Evolutionary conservation across 176 grass and related monocot genomes (phyloP).

Genomic region (Metroxylon sagu): DNA sequence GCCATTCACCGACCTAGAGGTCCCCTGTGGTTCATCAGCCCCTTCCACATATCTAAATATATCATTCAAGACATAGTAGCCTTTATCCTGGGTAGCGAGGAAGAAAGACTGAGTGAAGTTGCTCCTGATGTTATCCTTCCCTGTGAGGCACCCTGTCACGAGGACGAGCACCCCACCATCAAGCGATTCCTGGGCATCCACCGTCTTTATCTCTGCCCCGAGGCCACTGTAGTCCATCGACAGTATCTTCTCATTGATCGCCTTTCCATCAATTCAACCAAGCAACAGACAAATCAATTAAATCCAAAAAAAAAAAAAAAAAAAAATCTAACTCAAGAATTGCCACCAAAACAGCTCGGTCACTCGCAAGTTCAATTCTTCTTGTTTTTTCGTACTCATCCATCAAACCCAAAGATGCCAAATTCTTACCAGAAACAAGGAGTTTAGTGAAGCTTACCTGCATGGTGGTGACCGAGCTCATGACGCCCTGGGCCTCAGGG

Average conservation of each 20-base stretch:
- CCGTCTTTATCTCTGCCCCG: slow-evolving; percentile 74
- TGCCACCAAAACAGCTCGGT: too few relatives aligned
- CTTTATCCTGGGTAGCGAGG: slow-evolving; percentile 93
- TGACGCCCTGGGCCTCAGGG: slow-evolving; percentile 31
- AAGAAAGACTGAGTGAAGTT: slow-evolving; percentile 92
- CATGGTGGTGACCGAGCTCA: slow-evolving; percentile 68
- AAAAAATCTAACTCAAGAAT: too few relatives aligned
- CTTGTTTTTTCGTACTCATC: too few relatives aligned
- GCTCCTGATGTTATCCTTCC: slow-evolving; percentile 30
- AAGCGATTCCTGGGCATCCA: slow-evolving; percentile 80
- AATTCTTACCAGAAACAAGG: not conserved
- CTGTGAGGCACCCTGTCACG: slow-evolving; percentile 65
- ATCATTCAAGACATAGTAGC: slow-evolving; percentile 81
- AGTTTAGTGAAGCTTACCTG: slow-evolving; percentile 27
- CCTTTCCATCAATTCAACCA: slow-evolving; percentile 18
- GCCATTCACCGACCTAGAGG: slow-evolving; percentile 31
- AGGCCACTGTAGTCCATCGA: slow-evolving; percentile 50
- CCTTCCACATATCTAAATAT: slow-evolving; percentile 48
- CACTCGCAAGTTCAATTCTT: too few relatives aligned
- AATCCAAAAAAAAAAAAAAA: too few relatives aligned
- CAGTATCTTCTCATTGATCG: slow-evolving; percentile 83
- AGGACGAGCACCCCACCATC: slow-evolving; percentile 80
- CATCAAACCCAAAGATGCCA: not conserved
- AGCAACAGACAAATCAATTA: not conserved
- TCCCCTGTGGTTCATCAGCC: slow-evolving; percentile 11